phyloP scores from a whole-genome alignment of 2,329 filamentous ascomycete species.

The Shiraia sp. region DNA sequence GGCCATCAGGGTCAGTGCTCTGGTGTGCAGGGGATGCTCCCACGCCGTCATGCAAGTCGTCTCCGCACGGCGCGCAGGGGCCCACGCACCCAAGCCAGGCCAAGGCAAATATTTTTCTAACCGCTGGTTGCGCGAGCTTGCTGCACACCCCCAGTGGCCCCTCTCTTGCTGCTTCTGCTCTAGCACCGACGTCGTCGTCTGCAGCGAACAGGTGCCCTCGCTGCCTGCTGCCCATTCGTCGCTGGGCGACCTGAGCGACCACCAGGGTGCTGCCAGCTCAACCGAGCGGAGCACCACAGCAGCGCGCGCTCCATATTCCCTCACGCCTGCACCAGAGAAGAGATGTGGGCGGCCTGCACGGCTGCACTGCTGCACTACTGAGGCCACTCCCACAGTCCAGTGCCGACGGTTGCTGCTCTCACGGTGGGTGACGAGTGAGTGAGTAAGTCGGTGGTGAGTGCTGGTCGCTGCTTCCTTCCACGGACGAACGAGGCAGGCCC shows the following conservation, averaged over 20 bases:
- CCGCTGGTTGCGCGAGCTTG: slow-evolving; percentile 15
- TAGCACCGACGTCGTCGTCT: slow-evolving; percentile 10
- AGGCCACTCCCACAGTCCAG: too few species aligned
- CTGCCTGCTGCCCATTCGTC: slow-evolving; percentile 21
- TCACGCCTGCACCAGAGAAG: too few species aligned
- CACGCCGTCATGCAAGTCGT: slow-evolving; percentile 23
- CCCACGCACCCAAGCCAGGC: slow-evolving; percentile 14
- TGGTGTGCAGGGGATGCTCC: slow-evolving; percentile 7
- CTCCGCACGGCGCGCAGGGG: slow-evolving; percentile 12
- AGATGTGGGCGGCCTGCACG: too few species aligned
- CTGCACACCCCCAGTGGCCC: slow-evolving; percentile 20
- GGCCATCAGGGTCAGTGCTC: background rate
- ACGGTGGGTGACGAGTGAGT: too few species aligned
- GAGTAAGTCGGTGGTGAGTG: too few species aligned
- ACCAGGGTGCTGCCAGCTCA: slow-evolving; percentile 18
- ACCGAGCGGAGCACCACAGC: too few species aligned
- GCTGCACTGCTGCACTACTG: too few species aligned
- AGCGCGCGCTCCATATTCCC: too few species aligned
- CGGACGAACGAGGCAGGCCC: too few species aligned
- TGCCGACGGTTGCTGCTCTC: too few species aligned
- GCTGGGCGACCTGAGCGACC: slow-evolving; percentile 16
- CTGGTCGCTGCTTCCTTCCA: too few species aligned
- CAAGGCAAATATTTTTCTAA: slow-evolving; percentile 23
- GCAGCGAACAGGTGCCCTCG: slow-evolving; percentile 25
- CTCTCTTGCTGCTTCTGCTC: slow-evolving; percentile 18